Percentiles rank a stretch among this genome's conserved stretches.
Evolutionary conservation across 306 rosid species (phyloP).

Genomic region (cucumber (Cucumis sativus)): Cucumber_9930_V3 NC_026655.2:1396501-1397000

Average conservation of each 20-base stretch:
- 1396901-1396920: slow-evolving; percentile 94
- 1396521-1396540: neutral
- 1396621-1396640: neutral
- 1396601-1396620: neutral
- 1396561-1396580: no score
- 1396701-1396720: neutral
- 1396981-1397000: slow-evolving; percentile 28
- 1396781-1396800: slow-evolving; percentile 64
- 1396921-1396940: slow-evolving; percentile 74
- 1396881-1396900: slow-evolving; percentile 72
- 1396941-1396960: slow-evolving; percentile 96
- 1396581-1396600: neutral
- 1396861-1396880: neutral
- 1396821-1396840: neutral
- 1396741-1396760: neutral
- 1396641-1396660: neutral
- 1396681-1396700: neutral
- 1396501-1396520: neutral
- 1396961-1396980: slow-evolving; percentile 62
- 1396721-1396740: neutral
- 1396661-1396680: neutral
- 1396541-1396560: neutral
- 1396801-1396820: slow-evolving; percentile 48
- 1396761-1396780: neutral
- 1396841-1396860: neutral